Evolutionary conservation across 176 grass and related monocot genomes (phyloP).

Genomic region (Aegilops speltoides): DNA sequence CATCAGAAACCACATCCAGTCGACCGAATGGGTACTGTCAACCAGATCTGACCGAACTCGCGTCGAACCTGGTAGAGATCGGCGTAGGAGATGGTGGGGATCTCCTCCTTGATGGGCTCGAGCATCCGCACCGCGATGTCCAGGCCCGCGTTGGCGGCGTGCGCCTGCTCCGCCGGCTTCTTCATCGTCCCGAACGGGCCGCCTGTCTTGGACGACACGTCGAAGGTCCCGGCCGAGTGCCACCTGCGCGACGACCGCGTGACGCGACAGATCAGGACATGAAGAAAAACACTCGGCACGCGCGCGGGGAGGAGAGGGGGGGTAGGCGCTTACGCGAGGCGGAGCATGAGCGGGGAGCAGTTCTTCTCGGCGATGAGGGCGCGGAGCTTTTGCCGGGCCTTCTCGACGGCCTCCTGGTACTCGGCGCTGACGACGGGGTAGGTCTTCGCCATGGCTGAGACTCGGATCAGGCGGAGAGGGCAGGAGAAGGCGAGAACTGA

Average conservation of each 20-base stretch:
- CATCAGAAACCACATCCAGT: constrained; percentile 22
- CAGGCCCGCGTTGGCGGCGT: constrained; percentile 82
- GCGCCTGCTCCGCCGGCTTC: constrained; percentile 48
- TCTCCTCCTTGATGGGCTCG: constrained; percentile 91
- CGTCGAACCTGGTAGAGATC: constrained; percentile 79
- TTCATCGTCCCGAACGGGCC: constrained; percentile 94
- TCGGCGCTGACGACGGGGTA: constrained; percentile 85
- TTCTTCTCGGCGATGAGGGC: constrained; percentile 92
- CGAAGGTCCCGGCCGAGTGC: constrained; percentile 95
- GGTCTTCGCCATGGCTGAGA: constrained; percentile 57
- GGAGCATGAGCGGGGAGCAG: constrained; percentile 91
- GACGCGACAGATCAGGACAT: background rate
- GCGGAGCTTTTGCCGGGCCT: constrained; percentile 72
- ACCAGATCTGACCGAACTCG: background rate
- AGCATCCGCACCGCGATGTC: constrained; percentile 86
- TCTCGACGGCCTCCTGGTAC: constrained; percentile 76
- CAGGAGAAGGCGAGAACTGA: background rate
- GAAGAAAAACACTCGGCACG: too few species aligned
- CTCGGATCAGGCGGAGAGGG: background rate
- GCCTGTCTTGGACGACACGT: constrained; percentile 68
- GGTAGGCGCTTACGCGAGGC: constrained; percentile 63
- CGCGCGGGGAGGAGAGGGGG: background rate
- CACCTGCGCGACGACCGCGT: constrained; percentile 46
- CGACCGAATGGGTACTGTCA: background rate
- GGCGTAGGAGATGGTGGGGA: constrained; percentile 80